Conservation (phyloP, 495 filamentous ascomycete species). For the Penicillium pancosmium region DNA sequence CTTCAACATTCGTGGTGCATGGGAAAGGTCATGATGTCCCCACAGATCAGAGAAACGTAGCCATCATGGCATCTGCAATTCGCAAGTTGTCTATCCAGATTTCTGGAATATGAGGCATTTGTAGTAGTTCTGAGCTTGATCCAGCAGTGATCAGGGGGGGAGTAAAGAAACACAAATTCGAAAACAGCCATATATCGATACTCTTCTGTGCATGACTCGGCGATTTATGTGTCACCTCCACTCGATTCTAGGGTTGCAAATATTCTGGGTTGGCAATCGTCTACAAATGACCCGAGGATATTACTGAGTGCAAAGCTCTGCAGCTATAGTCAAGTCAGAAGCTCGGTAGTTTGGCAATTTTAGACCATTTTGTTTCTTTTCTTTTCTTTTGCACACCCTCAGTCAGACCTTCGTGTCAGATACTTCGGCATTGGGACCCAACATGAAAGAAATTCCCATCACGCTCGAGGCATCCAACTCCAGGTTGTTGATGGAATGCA, state of each 20-base stretch:
- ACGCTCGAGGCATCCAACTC: conserved; percentile 1
- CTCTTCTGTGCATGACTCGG: background rate
- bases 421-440: background rate
- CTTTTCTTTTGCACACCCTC: background rate
- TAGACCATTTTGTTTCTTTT: background rate
- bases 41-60: conserved; percentile 31
- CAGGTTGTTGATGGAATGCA: background rate
- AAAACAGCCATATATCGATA: background rate
- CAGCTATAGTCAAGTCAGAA: background rate
- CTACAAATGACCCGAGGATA: background rate
- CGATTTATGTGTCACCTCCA: background rate
- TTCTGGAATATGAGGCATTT: conserved; percentile 1
- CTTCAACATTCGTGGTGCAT: conserved; percentile 33
- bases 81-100: conserved; percentile 28
- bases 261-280: background rate
- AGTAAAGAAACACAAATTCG: background rate
- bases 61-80: conserved; percentile 28
- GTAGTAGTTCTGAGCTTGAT: too few relatives aligned
- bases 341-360: background rate
- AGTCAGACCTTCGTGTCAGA: background rate
- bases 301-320: background rate
- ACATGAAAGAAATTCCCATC: conserved; percentile 11
- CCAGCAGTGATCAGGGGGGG: too few relatives aligned
- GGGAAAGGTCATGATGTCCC: conserved; percentile 39
- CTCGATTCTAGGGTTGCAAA: background rate